These are phyloP conservation scores for Solanum rostratum DNA, from an alignment of 257 asterid species.

Conservation along the genomic window DNA sequence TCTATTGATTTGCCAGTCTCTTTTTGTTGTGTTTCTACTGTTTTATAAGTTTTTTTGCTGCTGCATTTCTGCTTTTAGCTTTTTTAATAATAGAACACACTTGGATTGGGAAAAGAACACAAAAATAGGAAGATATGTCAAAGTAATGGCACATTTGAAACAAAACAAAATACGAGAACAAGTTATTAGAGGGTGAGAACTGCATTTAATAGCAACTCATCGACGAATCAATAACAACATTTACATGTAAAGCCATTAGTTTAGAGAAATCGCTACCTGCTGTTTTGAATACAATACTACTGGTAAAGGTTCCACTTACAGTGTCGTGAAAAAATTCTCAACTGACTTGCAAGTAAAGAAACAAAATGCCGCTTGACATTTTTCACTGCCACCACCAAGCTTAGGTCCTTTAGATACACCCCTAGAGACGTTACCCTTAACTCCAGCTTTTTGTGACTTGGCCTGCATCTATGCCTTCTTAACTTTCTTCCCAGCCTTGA, in stretches of 20 bases:
- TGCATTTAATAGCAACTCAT: not conserved
- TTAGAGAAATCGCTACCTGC: not conserved
- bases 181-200: not conserved
- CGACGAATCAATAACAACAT: not conserved
- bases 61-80: no score
- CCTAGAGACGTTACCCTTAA: constrained; percentile 38
- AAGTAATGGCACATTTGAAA: not conserved
- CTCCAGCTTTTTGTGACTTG: constrained; percentile 42
- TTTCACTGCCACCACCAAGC: no score
- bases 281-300: not conserved
- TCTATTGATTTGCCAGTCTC: no score
- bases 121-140: not conserved
- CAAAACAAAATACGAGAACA: not conserved
- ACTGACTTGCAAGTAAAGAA: not conserved
- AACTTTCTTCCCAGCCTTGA: constrained; percentile 80
- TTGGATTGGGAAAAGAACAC: not conserved
- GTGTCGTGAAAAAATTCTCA: not conserved
- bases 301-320: not conserved
- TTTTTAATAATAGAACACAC: no score
- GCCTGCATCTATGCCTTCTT: constrained; percentile 62
- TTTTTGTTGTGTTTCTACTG: no score
- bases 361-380: constrained; percentile 23
- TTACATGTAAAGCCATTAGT: not conserved
- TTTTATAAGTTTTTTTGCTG: no score
- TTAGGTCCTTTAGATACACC: constrained; percentile 57